Conservation (phyloP, 1,139 yeast genomes). For the Yamadazyma membranifaciens region DNA sequence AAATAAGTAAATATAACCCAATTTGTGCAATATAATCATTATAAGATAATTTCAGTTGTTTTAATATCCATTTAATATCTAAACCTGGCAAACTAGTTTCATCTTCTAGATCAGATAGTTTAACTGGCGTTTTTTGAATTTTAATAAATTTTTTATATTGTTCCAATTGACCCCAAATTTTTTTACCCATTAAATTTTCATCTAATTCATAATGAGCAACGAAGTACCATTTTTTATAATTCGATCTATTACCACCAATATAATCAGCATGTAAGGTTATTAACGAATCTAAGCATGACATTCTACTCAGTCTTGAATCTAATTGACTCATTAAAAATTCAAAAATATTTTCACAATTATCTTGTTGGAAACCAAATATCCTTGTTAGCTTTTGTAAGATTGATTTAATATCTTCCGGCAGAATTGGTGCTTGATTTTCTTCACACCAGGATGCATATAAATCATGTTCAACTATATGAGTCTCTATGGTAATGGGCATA, state of each 20-base stretch:
- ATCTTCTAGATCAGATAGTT: constrained; percentile 8
- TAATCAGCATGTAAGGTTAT: constrained; percentile 40
- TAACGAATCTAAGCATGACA: constrained; percentile 33
- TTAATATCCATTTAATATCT: constrained; percentile 23
- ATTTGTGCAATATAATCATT: constrained; percentile 29
- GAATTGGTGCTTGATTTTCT: constrained; percentile 29
- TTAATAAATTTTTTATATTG: constrained; percentile 8
- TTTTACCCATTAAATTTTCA: constrained; percentile 13
- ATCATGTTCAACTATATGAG: constrained; percentile 2
- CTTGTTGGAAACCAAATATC: constrained; percentile 35
- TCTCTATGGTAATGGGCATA: constrained; percentile 4
- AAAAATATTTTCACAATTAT: constrained; percentile 34
- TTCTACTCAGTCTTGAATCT: constrained; percentile 41
- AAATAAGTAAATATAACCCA: constrained; percentile 34
- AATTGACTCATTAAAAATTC: constrained; percentile 40
- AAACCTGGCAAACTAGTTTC: constrained; percentile 17
- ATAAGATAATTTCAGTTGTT: constrained; percentile 18
- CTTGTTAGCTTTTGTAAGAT: constrained; percentile 22
- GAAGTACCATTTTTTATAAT: constrained; percentile 44
- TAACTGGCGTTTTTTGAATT: constrained; percentile 7
- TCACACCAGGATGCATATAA: constrained; percentile 29
- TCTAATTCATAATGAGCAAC: constrained; percentile 29
- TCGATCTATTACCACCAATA: constrained; percentile 40
- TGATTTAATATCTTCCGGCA: constrained; percentile 19
- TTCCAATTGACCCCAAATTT: constrained; percentile 15